A percentile compares a stretch with the other conserved stretches of the same genome.
Conservation (phyloP, 2,329 filamentous ascomycete species). For the Gremmenia infestans region DNA sequence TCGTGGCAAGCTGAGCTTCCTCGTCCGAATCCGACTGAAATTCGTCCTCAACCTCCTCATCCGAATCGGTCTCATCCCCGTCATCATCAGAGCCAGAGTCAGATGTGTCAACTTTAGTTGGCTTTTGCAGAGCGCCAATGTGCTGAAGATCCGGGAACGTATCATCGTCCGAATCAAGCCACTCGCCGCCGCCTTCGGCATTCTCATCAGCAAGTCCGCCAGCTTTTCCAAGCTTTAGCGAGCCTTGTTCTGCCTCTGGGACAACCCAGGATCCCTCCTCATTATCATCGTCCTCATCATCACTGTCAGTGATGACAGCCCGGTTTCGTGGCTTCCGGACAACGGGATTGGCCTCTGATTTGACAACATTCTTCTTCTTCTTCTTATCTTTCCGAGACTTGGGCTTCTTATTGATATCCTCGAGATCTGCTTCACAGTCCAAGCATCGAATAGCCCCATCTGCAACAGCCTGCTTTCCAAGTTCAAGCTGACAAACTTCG, state of each 20-base stretch:
- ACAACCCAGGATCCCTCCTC: slow-evolving; percentile 78
- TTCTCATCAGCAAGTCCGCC: slow-evolving; percentile 86
- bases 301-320: slow-evolving; percentile 59
- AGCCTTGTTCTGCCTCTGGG: slow-evolving; percentile 57
- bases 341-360: slow-evolving; percentile 30
- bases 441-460: slow-evolving; percentile 56
- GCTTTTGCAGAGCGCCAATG: slow-evolving; percentile 25
- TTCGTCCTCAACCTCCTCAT: slow-evolving; percentile 32
- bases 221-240: slow-evolving; percentile 63
- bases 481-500: slow-evolving; percentile 30
- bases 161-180: slow-evolving; percentile 57
- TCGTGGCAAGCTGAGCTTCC: slow-evolving; percentile 42
- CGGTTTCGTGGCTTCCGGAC: slow-evolving; percentile 48
- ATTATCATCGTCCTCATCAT: slow-evolving; percentile 55
- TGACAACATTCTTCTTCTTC: slow-evolving; percentile 27
- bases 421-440: slow-evolving; percentile 71
- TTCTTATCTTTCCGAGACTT: slow-evolving; percentile 35
- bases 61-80: slow-evolving; percentile 16
- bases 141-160: slow-evolving; percentile 36
- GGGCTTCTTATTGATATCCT: slow-evolving; percentile 49
- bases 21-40: slow-evolving; percentile 32
- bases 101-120: slow-evolving; percentile 23
- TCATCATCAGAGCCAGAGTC: slow-evolving; percentile 29
- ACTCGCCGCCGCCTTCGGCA: slow-evolving; percentile 80
- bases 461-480: slow-evolving; percentile 25